These are phyloP conservation scores for Cryphonectria japonica DNA, from an alignment of 2,329 filamentous ascomycete species.

Conservation along the genomic window DNA sequence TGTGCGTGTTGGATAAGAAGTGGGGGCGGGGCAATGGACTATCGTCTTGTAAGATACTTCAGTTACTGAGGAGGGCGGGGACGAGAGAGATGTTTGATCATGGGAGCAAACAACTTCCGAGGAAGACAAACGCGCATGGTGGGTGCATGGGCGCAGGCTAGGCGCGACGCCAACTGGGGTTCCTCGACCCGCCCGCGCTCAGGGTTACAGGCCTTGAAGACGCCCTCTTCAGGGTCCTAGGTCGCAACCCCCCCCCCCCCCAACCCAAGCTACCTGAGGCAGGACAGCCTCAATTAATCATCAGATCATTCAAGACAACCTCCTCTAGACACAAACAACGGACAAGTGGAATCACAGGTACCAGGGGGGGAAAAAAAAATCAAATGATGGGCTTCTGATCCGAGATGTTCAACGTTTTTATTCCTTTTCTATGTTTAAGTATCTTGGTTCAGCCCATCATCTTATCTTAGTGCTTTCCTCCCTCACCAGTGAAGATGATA, in stretches of 20 bases:
- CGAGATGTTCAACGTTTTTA: background rate
- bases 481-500: slow-evolving; percentile 25
- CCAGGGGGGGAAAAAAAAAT: too few species aligned
- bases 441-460: slow-evolving; percentile 14
- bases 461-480: slow-evolving; percentile 5
- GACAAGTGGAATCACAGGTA: too few species aligned
- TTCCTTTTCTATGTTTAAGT: slow-evolving; percentile 20
- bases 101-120: background rate
- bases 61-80: background rate
- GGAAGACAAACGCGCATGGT: background rate
- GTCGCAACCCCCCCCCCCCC: background rate
- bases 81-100: background rate
- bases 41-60: background rate
- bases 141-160: background rate
- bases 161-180: background rate
- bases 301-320: background rate
- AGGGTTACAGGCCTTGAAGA: background rate
- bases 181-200: background rate
- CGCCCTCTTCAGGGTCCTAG: background rate
- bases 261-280: too few species aligned
- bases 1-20: too few species aligned
- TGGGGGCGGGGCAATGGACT: background rate
- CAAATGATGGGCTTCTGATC: too few species aligned
- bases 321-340: too few species aligned
- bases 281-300: slow-evolving; percentile 10